Conservation (phyloP, 805 yeast species). For the Cyberlindnera xylosilytica region DNA sequence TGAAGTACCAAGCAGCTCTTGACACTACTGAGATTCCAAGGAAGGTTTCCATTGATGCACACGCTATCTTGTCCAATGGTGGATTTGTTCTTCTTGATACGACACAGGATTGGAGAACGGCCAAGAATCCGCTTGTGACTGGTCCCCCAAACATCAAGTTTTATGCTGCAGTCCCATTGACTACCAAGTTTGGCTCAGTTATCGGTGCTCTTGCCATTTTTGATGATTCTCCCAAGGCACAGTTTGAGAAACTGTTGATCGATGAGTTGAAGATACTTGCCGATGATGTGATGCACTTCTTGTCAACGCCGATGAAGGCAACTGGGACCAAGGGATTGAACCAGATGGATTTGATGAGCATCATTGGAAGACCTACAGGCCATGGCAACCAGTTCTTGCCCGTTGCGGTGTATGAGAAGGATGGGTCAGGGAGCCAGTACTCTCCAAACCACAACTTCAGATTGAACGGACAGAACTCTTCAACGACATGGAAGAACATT, state of each 20-base stretch:
- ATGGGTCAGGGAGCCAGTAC: slow-evolving; percentile 65
- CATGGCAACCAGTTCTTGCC: slow-evolving; percentile 31
- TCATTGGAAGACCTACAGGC: slow-evolving; percentile 59
- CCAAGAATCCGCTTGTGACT: slow-evolving; percentile 58
- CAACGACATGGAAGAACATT: slow-evolving; percentile 21
- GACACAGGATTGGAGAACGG: slow-evolving; percentile 66
- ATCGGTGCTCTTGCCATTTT: slow-evolving; percentile 61
- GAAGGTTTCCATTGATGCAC: slow-evolving; percentile 61
- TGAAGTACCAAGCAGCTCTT: slow-evolving; percentile 48
- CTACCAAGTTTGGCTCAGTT: slow-evolving; percentile 36
- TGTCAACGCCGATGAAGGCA: slow-evolving; percentile 33
- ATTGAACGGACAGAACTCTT: slow-evolving; percentile 32
- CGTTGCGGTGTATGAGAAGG: slow-evolving; percentile 51
- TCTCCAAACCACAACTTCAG: slow-evolving; percentile 45
- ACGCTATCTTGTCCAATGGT: slow-evolving; percentile 57
- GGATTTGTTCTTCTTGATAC: slow-evolving; percentile 58
- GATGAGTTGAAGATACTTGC: slow-evolving; percentile 37
- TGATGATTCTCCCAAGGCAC: slow-evolving; percentile 42
- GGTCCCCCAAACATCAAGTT: slow-evolving; percentile 58
- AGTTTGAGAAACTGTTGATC: slow-evolving; percentile 35
- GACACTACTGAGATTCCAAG: slow-evolving; percentile 51
- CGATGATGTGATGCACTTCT: slow-evolving; percentile 38
- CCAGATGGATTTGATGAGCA: slow-evolving; percentile 19
- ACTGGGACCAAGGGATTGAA: not conserved
- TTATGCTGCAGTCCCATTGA: slow-evolving; percentile 64